phyloP scores from a whole-genome alignment of 805 yeast genomes.

The Blastobotrys terrestris region DNA sequence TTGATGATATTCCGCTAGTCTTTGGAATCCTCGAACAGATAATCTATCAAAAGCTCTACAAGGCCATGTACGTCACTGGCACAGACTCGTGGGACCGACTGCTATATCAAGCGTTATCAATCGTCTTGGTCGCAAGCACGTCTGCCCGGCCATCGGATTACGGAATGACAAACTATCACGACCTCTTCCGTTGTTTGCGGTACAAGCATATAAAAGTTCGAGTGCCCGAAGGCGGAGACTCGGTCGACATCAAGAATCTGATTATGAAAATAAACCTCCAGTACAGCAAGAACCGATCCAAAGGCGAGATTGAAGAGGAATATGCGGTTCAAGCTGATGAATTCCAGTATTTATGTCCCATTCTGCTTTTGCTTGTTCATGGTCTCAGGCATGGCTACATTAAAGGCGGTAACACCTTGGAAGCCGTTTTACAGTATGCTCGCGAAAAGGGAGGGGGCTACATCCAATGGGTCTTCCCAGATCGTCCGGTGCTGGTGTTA shows the following conservation, averaged over 20 bases:
- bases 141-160: neutral
- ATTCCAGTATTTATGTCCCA: neutral
- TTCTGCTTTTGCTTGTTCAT: neutral
- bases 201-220: neutral
- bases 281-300: neutral
- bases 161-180: neutral
- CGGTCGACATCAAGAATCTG: neutral
- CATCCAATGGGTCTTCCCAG: neutral
- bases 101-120: neutral
- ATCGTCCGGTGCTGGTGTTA: neutral
- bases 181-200: neutral
- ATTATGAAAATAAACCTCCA: neutral
- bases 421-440: neutral
- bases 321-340: neutral
- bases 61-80: neutral
- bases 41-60: neutral
- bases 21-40: neutral
- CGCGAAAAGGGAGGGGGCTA: neutral
- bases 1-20: neutral
- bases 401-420: neutral
- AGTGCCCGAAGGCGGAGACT: neutral
- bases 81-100: neutral
- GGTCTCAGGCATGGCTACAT: neutral
- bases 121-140: neutral
- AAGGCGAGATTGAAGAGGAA: neutral